A percentile compares a stretch with the other conserved stretches of the same genome.
Conservation (phyloP, 1,284 basidiomycete genomes). For the Pyrrhoderma lamaoense region DNA sequence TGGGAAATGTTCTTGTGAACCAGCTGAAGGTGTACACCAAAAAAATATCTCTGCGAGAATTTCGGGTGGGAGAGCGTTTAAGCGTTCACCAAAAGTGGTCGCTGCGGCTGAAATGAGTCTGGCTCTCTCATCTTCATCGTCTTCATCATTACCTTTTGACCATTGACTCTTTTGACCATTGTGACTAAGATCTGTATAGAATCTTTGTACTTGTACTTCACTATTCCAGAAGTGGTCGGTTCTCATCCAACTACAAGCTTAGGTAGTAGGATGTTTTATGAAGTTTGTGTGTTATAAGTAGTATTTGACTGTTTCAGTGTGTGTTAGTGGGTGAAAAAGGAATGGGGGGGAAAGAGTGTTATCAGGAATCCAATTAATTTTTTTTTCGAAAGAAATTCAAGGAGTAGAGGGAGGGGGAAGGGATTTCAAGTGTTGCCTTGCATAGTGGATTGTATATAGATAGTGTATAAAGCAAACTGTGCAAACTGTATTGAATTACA, state of each 20-base stretch:
- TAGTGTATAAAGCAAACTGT: not conserved
- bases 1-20: not conserved
- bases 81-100: conserved; percentile 4
- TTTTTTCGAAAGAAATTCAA: too few species aligned
- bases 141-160: too few species aligned
- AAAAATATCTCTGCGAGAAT: conserved; percentile 16
- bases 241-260: conserved; percentile 5
- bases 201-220: conserved; percentile 1
- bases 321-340: too few species aligned
- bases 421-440: not conserved
- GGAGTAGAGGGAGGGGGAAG: not conserved
- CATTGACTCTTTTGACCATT: too few species aligned
- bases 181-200: too few species aligned
- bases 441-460: not conserved
- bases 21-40: conserved; percentile 14
- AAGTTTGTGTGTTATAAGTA: too few species aligned
- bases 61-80: conserved; percentile 11
- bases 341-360: too few species aligned
- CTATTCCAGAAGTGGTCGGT: not conserved
- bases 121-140: not conserved
- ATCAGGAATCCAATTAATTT: too few species aligned
- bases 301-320: too few species aligned
- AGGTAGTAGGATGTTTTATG: too few species aligned
- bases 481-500: too few species aligned
- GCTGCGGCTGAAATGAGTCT: not conserved